Conservation (phyloP, 2,329 filamentous ascomycete species). For the Clonostachys sp. region DNA sequence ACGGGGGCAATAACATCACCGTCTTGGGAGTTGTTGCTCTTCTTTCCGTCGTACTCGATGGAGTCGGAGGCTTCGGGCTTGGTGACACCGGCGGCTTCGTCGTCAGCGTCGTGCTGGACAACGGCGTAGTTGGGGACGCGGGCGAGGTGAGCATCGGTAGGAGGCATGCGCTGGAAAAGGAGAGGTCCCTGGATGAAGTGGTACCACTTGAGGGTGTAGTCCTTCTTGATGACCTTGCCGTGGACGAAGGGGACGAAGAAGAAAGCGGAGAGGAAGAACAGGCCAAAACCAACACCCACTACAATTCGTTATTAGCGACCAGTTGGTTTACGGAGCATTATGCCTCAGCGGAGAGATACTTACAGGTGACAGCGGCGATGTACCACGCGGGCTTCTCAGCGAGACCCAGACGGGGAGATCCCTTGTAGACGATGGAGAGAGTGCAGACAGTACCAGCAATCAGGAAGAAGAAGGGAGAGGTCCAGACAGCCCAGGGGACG, state of each 20-base stretch:
- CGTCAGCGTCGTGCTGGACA: slow-evolving; percentile 59
- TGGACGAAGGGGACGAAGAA: slow-evolving; percentile 73
- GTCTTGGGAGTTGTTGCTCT: slow-evolving; percentile 24
- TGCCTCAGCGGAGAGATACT: no score
- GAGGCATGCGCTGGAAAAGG: slow-evolving; percentile 55
- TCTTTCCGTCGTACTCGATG: slow-evolving; percentile 11
- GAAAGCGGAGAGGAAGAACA: slow-evolving; percentile 54
- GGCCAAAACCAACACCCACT: slow-evolving; percentile 56
- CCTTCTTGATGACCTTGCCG: slow-evolving; percentile 63
- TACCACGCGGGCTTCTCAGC: slow-evolving; percentile 64
- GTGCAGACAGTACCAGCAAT: slow-evolving; percentile 71
- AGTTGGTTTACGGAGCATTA: no score
- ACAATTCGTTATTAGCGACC: no score
- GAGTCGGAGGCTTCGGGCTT: slow-evolving; percentile 14
- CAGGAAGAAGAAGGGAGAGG: slow-evolving; percentile 72
- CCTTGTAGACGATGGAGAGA: slow-evolving; percentile 77
- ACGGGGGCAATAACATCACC: slow-evolving; percentile 38
- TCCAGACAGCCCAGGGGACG: slow-evolving; percentile 67
- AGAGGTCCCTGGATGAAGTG: slow-evolving; percentile 59
- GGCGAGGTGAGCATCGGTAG: slow-evolving; percentile 38
- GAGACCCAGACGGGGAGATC: slow-evolving; percentile 63
- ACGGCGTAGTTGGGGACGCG: slow-evolving; percentile 73
- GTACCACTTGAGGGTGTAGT: slow-evolving; percentile 60
- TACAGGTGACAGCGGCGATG: slow-evolving; percentile 55
- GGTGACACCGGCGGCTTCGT: slow-evolving; percentile 22